Evolutionary conservation across 2,329 filamentous ascomycete species (phyloP).

Genomic region (Fusarium lateritium): DNA sequence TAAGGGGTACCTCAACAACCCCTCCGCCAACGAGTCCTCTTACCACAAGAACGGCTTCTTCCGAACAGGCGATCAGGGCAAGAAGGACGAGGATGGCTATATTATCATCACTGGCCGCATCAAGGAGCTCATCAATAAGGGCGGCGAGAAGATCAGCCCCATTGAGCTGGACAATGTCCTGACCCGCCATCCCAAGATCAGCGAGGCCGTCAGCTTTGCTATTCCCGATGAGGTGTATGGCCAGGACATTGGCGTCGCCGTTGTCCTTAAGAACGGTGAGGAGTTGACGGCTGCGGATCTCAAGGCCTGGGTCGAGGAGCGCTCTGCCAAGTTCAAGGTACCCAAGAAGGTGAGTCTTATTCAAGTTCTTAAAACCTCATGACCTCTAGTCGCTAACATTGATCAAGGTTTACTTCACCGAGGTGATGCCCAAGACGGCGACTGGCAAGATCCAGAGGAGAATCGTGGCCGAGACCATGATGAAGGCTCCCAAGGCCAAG

Average conservation of each 20-base stretch:
- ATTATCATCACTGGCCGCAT: slow-evolving; percentile 91
- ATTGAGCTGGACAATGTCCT: slow-evolving; percentile 90
- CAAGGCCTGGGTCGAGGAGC: slow-evolving; percentile 77
- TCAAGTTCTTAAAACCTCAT: not conserved
- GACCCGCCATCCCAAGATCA: slow-evolving; percentile 78
- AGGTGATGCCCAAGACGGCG: slow-evolving; percentile 91
- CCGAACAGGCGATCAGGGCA: slow-evolving; percentile 89
- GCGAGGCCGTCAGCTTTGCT: slow-evolving; percentile 87
- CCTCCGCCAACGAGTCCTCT: slow-evolving; percentile 78
- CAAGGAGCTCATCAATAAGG: slow-evolving; percentile 94
- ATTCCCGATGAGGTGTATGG: slow-evolving; percentile 87
- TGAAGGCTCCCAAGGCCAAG: slow-evolving; percentile 72
- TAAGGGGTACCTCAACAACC: slow-evolving; percentile 87
- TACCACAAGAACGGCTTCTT: slow-evolving; percentile 86
- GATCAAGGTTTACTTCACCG: slow-evolving; percentile 80
- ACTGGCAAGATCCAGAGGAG: slow-evolving; percentile 90
- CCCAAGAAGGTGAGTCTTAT: slow-evolving; percentile 77
- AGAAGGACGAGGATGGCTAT: slow-evolving; percentile 84
- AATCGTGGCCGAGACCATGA: slow-evolving; percentile 89
- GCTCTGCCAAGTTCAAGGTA: slow-evolving; percentile 86
- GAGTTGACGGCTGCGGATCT: slow-evolving; percentile 72
- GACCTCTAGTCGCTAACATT: slow-evolving; percentile 1
- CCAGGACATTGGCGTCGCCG: slow-evolving; percentile 83
- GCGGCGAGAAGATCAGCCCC: slow-evolving; percentile 90
- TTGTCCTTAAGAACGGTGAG: slow-evolving; percentile 79